Base-by-base conservation (phyloP, 495 filamentous ascomycete species). In the Daldinia vernicosa region DNA sequence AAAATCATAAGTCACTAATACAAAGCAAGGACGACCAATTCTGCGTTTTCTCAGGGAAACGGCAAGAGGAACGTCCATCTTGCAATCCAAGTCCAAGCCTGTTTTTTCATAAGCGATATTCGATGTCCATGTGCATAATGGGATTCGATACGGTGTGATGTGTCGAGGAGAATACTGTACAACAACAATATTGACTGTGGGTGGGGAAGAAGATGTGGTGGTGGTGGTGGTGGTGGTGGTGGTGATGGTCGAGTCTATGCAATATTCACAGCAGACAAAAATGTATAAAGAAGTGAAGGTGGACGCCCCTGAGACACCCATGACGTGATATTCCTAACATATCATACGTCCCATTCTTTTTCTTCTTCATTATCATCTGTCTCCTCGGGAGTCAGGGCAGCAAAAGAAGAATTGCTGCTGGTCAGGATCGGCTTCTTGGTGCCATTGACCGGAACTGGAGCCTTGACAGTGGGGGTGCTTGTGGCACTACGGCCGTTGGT, bases 291-390 rank as follows among this genome's bases (percentile, higher is more conserved):
- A 74, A 68, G 60, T 37, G 64, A 45, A 67, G 19, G 39, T 43
- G 40, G 39, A 28, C 47, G 35, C 6, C 33, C 22, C 52, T 12
- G 24, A 64, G 54, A 45, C 47, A 54, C 17, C 45, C 43, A 55
- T 28, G 17, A 40, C 43, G 27, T 35, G 17, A 51, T 43, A 27
- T 45, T 43, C 22, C 32, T 17, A 32, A 53, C 26, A 27, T 22
- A 39, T 80, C 75, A 85, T 71, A 85, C 81, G 53, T 84, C 83
- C 83, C 83, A 85, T 67, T 85, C 83, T 52, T 77, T 68, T 78
- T 85, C 82, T 55, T 84, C 79, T 24, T 76, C 78, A 54, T 80
- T 78, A 60, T 76, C 69, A n/a, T 77, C 75, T 8, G 78, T 78
- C 27, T 74, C 75, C 43, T 78, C 77, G 5, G 82, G 71, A 66